Evolutionary conservation across 345 rosid species (phyloP).

Genomic region (Populus nigra): DNA sequence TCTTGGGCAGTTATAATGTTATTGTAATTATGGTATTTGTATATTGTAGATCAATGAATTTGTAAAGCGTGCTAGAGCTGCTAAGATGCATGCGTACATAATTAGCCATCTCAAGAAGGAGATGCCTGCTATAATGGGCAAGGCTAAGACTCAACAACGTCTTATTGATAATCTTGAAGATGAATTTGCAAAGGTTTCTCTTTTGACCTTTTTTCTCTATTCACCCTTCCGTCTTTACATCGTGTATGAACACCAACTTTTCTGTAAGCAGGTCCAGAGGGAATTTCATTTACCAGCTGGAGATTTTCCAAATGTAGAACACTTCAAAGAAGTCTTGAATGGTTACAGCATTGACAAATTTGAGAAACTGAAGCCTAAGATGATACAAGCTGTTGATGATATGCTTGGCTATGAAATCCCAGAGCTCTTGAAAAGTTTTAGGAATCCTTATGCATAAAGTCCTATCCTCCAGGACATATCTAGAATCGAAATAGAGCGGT

Average conservation of each 20-base stretch:
- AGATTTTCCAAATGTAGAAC: slow-evolving; percentile 86
- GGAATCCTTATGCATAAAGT: slow-evolving; percentile 64
- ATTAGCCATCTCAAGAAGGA: slow-evolving; percentile 86
- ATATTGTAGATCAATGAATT: slow-evolving; percentile 72
- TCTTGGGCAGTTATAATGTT: neutral
- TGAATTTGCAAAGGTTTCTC: slow-evolving; percentile 67
- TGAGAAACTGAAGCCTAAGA: slow-evolving; percentile 85
- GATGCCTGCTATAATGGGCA: slow-evolving; percentile 96
- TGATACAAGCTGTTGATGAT: slow-evolving; percentile 86
- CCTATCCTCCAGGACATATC: too few relatives aligned
- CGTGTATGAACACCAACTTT: neutral
- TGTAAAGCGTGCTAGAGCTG: slow-evolving; percentile 96
- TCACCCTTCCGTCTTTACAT: neutral
- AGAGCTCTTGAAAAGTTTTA: slow-evolving; percentile 66
- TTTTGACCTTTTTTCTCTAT: neutral
- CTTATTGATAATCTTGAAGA: slow-evolving; percentile 75
- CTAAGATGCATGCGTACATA: slow-evolving; percentile 86
- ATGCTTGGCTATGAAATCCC: slow-evolving; percentile 95
- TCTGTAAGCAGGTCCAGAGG: slow-evolving; percentile 62
- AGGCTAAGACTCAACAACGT: slow-evolving; percentile 84
- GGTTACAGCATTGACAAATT: slow-evolving; percentile 84
- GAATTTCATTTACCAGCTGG: slow-evolving; percentile 82
- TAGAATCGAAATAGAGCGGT: neutral
- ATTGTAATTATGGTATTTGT: neutral
- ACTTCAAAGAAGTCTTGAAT: slow-evolving; percentile 65